These are phyloP conservation scores for Thinopyrum elongatum DNA, from an alignment of 176 grass and related monocot species.

Conservation along the genomic window DNA sequence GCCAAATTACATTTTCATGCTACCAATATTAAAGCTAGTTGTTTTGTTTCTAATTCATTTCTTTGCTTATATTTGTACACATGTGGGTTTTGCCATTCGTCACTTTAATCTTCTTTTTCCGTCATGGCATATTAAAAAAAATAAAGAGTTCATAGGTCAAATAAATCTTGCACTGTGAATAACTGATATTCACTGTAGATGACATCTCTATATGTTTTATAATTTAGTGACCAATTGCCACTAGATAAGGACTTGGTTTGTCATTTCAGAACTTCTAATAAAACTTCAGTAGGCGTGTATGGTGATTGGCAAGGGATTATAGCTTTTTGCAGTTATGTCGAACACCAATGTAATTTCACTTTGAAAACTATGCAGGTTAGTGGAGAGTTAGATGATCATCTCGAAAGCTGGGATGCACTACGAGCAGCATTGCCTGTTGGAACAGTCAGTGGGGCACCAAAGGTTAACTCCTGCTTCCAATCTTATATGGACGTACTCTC, in stretches of 20 bases:
- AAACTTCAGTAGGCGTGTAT: neutral
- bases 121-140: neutral
- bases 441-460: constrained; percentile 91
- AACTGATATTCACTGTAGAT: neutral
- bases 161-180: neutral
- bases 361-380: constrained; percentile 49
- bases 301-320: neutral
- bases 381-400: constrained; percentile 61
- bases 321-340: neutral
- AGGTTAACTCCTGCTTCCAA: constrained; percentile 38
- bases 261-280: neutral
- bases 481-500: neutral
- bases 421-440: constrained; percentile 87
- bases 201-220: neutral
- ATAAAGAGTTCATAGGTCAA: neutral
- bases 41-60: neutral
- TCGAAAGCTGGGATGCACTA: constrained; percentile 83
- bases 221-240: neutral
- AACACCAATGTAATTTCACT: constrained; percentile 22
- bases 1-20: neutral
- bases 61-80: neutral
- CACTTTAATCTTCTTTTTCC: neutral
- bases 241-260: neutral
- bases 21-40: neutral
- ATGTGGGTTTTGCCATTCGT: neutral